Evolutionary conservation across 257 asterid genomes (phyloP).

Genomic region (Salvia hispanica): DNA sequence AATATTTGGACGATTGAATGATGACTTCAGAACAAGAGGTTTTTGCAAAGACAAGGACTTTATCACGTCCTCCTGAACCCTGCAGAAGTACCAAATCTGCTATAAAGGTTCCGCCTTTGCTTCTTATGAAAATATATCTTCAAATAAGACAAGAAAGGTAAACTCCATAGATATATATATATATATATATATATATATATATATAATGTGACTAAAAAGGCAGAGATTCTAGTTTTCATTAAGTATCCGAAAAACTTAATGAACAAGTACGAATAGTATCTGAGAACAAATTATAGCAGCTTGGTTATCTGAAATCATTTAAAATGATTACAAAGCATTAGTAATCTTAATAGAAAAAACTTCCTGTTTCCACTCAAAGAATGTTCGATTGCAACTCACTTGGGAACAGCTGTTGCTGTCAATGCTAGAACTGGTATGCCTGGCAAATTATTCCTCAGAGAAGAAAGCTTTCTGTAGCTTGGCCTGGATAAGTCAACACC

Average conservation of each 20-base stretch:
- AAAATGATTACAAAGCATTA: constrained; percentile 8
- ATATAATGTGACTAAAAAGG: constrained; percentile 1
- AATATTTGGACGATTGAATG: constrained; percentile 93
- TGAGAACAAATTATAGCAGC: constrained; percentile 14
- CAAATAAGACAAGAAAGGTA: constrained; percentile 25
- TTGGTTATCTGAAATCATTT: constrained; percentile 17
- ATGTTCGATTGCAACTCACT: constrained; percentile 57
- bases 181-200: too few relatives aligned
- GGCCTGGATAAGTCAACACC: constrained; percentile 62
- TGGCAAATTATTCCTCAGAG: constrained; percentile 68
- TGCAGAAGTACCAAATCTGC: constrained; percentile 47
- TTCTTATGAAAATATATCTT: constrained; percentile 15
- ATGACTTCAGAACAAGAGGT: constrained; percentile 86
- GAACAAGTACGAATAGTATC: constrained; percentile 3
- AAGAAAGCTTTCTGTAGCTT: constrained; percentile 91
- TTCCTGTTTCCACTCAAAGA: constrained; percentile 24
- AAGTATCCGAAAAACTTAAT: constrained; percentile 1
- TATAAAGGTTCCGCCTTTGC: constrained; percentile 14
- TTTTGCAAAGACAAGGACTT: constrained; percentile 71
- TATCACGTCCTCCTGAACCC: constrained; percentile 95
- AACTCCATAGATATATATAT: constrained; percentile 19
- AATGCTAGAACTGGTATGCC: constrained; percentile 81
- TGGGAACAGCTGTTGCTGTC: constrained; percentile 98
- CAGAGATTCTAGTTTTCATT: background rate
- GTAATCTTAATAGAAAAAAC: constrained; percentile 1